Conservation (phyloP, 331 rosid species). For the Acacia concinna region DNA sequence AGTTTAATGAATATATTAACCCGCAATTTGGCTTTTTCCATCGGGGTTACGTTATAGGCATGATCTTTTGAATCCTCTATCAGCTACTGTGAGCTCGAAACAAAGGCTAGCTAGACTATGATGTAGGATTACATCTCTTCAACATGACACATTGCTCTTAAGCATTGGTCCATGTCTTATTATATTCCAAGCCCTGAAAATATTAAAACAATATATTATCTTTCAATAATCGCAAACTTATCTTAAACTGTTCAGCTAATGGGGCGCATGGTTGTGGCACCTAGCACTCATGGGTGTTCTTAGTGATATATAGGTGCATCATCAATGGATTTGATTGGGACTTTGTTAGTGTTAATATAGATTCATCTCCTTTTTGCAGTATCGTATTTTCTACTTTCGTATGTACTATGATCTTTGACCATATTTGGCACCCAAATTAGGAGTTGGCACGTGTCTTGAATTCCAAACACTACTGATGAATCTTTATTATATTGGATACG, state of each 20-base stretch:
- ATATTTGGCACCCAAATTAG: neutral
- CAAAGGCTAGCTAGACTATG: slow-evolving; percentile 6
- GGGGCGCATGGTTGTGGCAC: slow-evolving; percentile 41
- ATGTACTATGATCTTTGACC: slow-evolving; percentile 43
- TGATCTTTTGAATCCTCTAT: slow-evolving; percentile 47
- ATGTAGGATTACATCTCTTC: neutral
- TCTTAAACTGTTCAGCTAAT: slow-evolving; percentile 42
- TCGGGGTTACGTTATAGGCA: slow-evolving; percentile 58
- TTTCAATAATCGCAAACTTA: slow-evolving; percentile 13
- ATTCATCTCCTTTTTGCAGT: neutral
- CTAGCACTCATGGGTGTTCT: slow-evolving; percentile 11
- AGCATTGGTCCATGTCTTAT: slow-evolving; percentile 35
- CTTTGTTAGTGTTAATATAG: neutral
- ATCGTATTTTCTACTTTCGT: slow-evolving; percentile 3
- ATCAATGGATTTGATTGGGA: slow-evolving; percentile 17
- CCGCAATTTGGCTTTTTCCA: slow-evolving; percentile 15
- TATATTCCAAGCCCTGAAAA: neutral
- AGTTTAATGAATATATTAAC: slow-evolving; percentile 36
- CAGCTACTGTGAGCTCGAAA: slow-evolving; percentile 35
- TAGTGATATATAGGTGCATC: slow-evolving; percentile 11
- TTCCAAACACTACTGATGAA: neutral
- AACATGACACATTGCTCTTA: slow-evolving; percentile 40
- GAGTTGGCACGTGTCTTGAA: slow-evolving; percentile 35
- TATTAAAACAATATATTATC: neutral
- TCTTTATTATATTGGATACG: neutral